A percentile compares a stretch with the other conserved stretches of the same genome.
Evolutionary conservation across 139 green algal genomes (phyloP).

Genomic region (Tetraselmis striata): DNA sequence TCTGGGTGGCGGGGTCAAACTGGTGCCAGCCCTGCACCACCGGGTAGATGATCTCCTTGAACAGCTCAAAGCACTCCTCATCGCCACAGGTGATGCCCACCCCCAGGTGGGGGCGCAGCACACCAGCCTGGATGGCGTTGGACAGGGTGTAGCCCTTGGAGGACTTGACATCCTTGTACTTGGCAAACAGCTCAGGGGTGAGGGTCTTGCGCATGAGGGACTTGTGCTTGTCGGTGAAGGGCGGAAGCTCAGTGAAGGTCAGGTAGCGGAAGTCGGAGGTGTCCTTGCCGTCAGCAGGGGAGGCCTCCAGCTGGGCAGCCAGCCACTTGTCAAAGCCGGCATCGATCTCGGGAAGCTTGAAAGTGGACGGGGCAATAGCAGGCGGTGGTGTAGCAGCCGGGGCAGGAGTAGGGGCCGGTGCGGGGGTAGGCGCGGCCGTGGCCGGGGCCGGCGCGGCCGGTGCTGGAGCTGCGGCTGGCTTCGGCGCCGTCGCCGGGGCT

Average conservation of each 20-base stretch:
- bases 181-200: conserved; percentile 12
- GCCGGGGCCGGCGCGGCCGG: too few relatives aligned
- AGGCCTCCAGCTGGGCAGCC: conserved; percentile 7
- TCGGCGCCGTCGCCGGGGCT: background rate
- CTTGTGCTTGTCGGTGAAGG: conserved; percentile 17
- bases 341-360: background rate
- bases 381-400: too few relatives aligned
- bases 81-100: conserved; percentile 16
- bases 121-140: conserved; percentile 15
- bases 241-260: conserved; percentile 12
- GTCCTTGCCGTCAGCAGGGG: conserved; percentile 12
- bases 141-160: conserved; percentile 14
- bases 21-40: conserved; percentile 17
- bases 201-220: conserved; percentile 13
- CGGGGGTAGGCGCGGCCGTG: background rate
- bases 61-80: conserved; percentile 14
- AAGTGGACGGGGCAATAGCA: background rate
- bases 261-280: conserved; percentile 10
- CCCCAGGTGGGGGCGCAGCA: conserved; percentile 9
- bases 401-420: background rate
- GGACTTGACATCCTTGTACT: conserved; percentile 13
- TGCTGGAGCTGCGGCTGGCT: background rate
- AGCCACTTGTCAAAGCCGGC: conserved; percentile 9
- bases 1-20: conserved; percentile 10
- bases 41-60: conserved; percentile 16